Evolutionary conservation across 78 protist genomes (phyloP).

Genomic region (Anaeramoeba flamelloides): DNA sequence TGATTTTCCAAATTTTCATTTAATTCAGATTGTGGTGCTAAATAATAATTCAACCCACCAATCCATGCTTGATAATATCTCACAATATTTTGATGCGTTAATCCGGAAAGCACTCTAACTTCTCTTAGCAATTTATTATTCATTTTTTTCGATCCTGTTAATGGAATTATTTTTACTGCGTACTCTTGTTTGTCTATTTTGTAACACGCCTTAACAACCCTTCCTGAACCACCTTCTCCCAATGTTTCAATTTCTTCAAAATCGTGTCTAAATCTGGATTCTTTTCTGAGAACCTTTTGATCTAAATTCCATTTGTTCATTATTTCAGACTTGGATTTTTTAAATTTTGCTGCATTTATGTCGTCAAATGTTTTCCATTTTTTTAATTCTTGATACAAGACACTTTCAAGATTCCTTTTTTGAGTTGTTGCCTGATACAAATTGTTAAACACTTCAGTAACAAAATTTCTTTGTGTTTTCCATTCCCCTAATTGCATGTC

Average conservation of each 20-base stretch:
- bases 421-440: no score
- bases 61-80: not conserved
- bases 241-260: not conserved
- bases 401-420: no score
- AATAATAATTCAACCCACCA: no score
- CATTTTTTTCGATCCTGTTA: not conserved
- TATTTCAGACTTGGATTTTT: no score
- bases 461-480: no score
- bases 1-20: not conserved
- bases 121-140: not conserved
- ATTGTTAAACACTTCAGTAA: no score
- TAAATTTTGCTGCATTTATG: no score
- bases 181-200: not conserved
- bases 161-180: not conserved
- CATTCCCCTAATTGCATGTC: no score
- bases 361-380: no score
- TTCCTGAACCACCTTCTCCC: not conserved
- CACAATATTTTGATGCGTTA: not conserved
- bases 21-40: no score
- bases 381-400: no score
- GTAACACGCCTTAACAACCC: not conserved
- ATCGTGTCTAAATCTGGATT: not conserved
- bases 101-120: not conserved
- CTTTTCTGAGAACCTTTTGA: not conserved
- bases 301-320: no score